Conservation (phyloP, 1,139 yeast genomes). For the Geotrichum australiense region DNA sequence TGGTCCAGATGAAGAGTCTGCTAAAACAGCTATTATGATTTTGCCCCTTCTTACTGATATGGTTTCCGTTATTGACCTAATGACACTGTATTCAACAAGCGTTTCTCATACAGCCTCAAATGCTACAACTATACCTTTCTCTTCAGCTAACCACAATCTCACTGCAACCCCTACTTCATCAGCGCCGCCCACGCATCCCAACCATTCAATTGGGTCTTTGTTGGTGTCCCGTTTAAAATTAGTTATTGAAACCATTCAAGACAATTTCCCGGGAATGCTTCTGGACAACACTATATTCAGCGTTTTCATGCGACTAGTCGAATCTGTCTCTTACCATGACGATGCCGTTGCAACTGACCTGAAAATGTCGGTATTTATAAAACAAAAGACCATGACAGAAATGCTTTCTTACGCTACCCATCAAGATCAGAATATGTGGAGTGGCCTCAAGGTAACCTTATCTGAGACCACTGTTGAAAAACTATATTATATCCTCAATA, state of each 20-base stretch:
- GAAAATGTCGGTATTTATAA: constrained; percentile 38
- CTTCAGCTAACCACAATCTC: constrained; percentile 15
- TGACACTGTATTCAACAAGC: constrained; percentile 40
- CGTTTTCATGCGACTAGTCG: constrained; percentile 40
- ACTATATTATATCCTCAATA: constrained; percentile 24
- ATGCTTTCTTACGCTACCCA: constrained; percentile 27
- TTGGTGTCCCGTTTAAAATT: constrained; percentile 27
- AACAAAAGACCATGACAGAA: constrained; percentile 39
- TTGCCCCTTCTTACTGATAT: constrained; percentile 65
- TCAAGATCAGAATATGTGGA: constrained; percentile 26
- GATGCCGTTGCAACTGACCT: constrained; percentile 42
- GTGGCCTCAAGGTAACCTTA: constrained; percentile 24
- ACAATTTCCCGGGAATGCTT: constrained; percentile 48
- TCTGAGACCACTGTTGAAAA: constrained; percentile 24
- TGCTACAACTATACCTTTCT: constrained; percentile 17
- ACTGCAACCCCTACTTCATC: constrained; percentile 10
- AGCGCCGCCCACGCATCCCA: constrained; percentile 4
- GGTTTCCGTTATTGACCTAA: constrained; percentile 43
- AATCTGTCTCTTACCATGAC: constrained; percentile 42
- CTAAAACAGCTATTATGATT: constrained; percentile 45
- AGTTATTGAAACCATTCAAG: constrained; percentile 42
- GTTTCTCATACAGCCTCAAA: constrained; percentile 15
- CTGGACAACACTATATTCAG: constrained; percentile 44
- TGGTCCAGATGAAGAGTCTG: constrained; percentile 37
- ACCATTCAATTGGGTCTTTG: constrained; percentile 9